These are phyloP conservation scores for Kuraishia molischiana DNA, from an alignment of 805 yeast genomes.

Conservation along the genomic window DNA sequence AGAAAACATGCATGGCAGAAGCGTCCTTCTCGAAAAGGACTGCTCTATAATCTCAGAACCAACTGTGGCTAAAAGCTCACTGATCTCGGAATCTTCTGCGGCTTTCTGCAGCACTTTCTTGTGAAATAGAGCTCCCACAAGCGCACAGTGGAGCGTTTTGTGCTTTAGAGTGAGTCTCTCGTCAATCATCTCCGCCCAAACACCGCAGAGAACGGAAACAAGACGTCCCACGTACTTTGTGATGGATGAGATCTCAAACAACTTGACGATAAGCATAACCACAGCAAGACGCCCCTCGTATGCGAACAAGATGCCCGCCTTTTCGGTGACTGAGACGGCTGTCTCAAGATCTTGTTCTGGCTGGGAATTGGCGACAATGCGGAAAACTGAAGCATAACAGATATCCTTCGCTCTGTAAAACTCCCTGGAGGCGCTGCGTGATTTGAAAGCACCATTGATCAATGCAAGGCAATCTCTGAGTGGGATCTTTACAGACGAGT, in stretches of 20 bases:
- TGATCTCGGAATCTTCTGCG: slow-evolving; percentile 15
- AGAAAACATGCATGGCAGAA: slow-evolving; percentile 52
- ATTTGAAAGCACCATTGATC: slow-evolving; percentile 12
- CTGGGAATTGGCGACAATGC: neutral
- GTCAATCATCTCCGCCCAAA: slow-evolving; percentile 51
- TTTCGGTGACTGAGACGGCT: neutral
- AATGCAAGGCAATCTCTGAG: too few relatives aligned
- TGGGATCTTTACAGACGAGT: too few relatives aligned
- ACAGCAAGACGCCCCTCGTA: neutral
- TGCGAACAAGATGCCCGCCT: neutral
- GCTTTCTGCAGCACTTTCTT: slow-evolving; percentile 29
- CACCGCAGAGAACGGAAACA: slow-evolving; percentile 23
- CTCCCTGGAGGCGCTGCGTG: slow-evolving; percentile 14
- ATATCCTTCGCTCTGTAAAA: slow-evolving; percentile 35
- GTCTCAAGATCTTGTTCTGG: neutral
- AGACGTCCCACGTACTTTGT: neutral
- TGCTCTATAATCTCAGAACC: slow-evolving; percentile 34
- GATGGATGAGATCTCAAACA: neutral
- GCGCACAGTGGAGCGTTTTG: slow-evolving; percentile 45
- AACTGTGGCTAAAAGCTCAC: slow-evolving; percentile 21
- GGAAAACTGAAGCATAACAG: slow-evolving; percentile 22
- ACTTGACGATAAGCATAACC: neutral
- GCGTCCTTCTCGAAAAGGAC: slow-evolving; percentile 54
- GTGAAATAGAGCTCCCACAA: slow-evolving; percentile 43
- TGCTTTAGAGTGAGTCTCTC: slow-evolving; percentile 60